These are phyloP conservation scores for Mimosa bimucronata DNA, from an alignment of 306 rosid species.

Conservation along the genomic window DNA sequence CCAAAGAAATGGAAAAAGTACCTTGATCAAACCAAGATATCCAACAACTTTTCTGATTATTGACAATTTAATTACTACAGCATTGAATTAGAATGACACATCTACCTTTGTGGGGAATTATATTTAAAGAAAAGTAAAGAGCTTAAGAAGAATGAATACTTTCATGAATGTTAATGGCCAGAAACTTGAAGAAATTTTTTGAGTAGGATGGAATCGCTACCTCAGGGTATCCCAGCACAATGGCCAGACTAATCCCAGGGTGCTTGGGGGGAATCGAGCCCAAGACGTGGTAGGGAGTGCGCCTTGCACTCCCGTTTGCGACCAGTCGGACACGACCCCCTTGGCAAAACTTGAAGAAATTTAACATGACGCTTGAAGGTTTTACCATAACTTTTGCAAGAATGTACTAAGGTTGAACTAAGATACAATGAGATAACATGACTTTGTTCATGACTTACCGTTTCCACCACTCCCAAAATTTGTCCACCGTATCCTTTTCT, in stretches of 20 bases:
- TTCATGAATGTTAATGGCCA: background rate
- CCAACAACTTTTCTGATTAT: background rate
- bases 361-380: background rate
- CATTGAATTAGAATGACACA: background rate
- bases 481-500: slow-evolving; percentile 29
- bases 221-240: no score
- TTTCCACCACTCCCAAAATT: slow-evolving; percentile 33
- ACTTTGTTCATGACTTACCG: slow-evolving; percentile 34
- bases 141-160: background rate
- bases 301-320: no score
- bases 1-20: background rate
- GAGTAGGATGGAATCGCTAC: no score
- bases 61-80: background rate
- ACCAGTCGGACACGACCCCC: no score
- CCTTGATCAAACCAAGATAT: background rate
- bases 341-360: no score
- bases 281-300: no score
- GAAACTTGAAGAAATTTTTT: background rate
- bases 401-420: background rate
- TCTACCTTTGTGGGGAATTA: background rate
- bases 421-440: background rate
- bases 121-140: background rate
- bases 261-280: no score
- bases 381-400: background rate
- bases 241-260: no score